These are phyloP conservation scores for Tylopilus cervinicoccineus DNA, from an alignment of 768 basidiomycete genomes.

Conservation along the genomic window DNA sequence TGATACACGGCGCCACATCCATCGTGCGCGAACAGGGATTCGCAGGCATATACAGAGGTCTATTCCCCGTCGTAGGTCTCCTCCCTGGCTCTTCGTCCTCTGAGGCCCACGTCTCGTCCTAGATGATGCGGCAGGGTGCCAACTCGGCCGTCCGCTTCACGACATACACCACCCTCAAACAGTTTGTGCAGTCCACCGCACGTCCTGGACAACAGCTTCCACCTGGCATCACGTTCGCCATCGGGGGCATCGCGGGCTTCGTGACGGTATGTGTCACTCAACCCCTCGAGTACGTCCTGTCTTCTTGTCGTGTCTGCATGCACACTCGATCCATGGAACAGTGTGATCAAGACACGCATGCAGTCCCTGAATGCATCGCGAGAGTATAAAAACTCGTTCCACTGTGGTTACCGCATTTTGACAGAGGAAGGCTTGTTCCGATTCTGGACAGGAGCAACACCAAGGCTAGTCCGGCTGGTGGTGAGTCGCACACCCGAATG, in stretches of 20 bases:
- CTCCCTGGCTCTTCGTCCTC: no score
- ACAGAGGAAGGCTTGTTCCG: constrained; percentile 89
- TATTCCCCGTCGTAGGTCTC: constrained; percentile 84
- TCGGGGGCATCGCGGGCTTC: constrained; percentile 89
- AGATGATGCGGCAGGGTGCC: constrained; percentile 98
- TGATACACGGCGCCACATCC: constrained; percentile 75
- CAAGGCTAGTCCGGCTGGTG: constrained; percentile 78
- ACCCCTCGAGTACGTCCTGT: constrained; percentile 65
- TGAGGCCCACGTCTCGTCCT: background rate
- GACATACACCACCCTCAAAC: constrained; percentile 91
- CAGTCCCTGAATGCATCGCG: constrained; percentile 80
- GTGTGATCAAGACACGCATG: constrained; percentile 98
- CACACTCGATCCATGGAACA: constrained; percentile 27
- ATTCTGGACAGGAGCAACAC: constrained; percentile 98
- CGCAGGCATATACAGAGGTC: constrained; percentile 79
- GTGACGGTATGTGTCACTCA: constrained; percentile 93
- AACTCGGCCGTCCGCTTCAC: constrained; percentile 97
- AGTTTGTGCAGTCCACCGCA: constrained; percentile 81
- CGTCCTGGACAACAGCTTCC: constrained; percentile 84
- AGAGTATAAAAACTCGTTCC: constrained; percentile 91
- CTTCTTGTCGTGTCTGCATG: background rate
- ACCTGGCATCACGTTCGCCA: constrained; percentile 85
- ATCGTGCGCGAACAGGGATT: constrained; percentile 88
- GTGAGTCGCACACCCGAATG: constrained; percentile 40
- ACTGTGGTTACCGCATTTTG: constrained; percentile 92